These are phyloP conservation scores for Chrysopogon serrulatus DNA, from an alignment of 176 grass and related monocot species.

Conservation along the genomic window DNA sequence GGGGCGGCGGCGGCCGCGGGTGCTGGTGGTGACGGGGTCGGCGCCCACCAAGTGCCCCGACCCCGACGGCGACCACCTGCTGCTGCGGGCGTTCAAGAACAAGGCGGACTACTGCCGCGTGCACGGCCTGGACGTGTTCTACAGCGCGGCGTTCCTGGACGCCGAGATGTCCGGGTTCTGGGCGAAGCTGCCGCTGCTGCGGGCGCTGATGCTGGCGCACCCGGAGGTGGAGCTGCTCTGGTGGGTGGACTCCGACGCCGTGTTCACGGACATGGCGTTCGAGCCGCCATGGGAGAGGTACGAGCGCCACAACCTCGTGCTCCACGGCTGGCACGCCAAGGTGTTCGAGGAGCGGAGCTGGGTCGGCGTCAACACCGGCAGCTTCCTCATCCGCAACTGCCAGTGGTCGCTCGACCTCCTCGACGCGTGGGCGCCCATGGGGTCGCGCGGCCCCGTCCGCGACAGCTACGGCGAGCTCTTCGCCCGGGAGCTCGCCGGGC, in stretches of 20 bases:
- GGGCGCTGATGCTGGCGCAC: conserved; percentile 76
- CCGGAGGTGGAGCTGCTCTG: conserved; percentile 89
- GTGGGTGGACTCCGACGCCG: conserved; percentile 93
- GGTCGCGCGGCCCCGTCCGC: conserved; percentile 58
- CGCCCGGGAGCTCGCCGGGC: conserved; percentile 52
- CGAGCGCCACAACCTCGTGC: conserved; percentile 64
- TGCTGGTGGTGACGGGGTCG: conserved; percentile 78
- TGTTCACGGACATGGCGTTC: conserved; percentile 90
- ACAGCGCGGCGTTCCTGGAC: conserved; percentile 88
- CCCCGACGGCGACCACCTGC: conserved; percentile 71
- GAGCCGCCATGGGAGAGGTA: conserved; percentile 71
- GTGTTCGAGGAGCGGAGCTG: conserved; percentile 79
- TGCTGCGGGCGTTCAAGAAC: conserved; percentile 78
- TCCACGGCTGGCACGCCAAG: conserved; percentile 74
- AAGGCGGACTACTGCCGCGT: conserved; percentile 93
- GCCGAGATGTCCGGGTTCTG: conserved; percentile 85
- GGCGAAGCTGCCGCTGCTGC: conserved; percentile 91
- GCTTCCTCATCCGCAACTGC: conserved; percentile 89
- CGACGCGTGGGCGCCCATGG: conserved; percentile 79
- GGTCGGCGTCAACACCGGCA: conserved; percentile 81
- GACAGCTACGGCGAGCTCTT: conserved; percentile 61
- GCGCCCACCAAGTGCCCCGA: conserved; percentile 65
- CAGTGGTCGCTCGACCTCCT: conserved; percentile 92
- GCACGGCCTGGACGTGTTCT: conserved; percentile 81
- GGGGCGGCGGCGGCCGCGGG: conserved; percentile 53